Evolutionary conservation across 495 filamentous ascomycete species (phyloP).

Genomic region (Lineolata rhizophorae): DNA sequence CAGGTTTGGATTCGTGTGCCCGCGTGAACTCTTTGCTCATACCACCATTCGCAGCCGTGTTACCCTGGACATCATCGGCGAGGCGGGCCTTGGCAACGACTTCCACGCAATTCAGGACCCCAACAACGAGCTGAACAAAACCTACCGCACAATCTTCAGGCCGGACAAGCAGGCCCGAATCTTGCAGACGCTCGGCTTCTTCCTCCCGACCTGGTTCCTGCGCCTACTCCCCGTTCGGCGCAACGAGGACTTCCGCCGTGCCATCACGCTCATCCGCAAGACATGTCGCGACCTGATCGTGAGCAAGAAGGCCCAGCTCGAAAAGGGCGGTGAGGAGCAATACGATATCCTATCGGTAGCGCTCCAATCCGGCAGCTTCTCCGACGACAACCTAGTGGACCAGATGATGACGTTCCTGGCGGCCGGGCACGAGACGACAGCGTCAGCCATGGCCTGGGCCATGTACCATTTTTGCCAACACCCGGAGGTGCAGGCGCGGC

Average conservation of each 20-base stretch:
- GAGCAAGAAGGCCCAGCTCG: slow-evolving; percentile 40
- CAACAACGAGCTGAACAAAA: slow-evolving; percentile 37
- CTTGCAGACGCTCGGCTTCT: slow-evolving; percentile 22
- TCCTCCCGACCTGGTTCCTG: slow-evolving; percentile 29
- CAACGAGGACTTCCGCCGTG: slow-evolving; percentile 35
- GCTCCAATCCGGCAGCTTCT: slow-evolving; percentile 51
- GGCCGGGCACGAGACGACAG: slow-evolving; percentile 70
- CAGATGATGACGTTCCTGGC: slow-evolving; percentile 92
- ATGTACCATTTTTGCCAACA: slow-evolving; percentile 35
- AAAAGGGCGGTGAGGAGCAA: slow-evolving; percentile 24
- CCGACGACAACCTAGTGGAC: slow-evolving; percentile 61
- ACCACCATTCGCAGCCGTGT: too few relatives aligned
- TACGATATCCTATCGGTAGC: slow-evolving; percentile 72
- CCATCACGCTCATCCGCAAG: slow-evolving; percentile 33
- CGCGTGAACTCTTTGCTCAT: too few relatives aligned
- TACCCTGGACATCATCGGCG: slow-evolving; percentile 74
- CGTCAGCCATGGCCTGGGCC: slow-evolving; percentile 37
- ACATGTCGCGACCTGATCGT: slow-evolving; percentile 44
- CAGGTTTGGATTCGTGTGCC: too few relatives aligned
- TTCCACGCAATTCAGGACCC: slow-evolving; percentile 49
- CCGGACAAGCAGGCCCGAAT: slow-evolving; percentile 19
- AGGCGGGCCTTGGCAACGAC: slow-evolving; percentile 60
- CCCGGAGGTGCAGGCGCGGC: slow-evolving; percentile 29
- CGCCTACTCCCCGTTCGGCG: slow-evolving; percentile 37
- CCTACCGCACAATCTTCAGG: slow-evolving; percentile 38